Conservation (phyloP, 176 grass and related monocot genomes). For the Otatea glauca region DNA sequence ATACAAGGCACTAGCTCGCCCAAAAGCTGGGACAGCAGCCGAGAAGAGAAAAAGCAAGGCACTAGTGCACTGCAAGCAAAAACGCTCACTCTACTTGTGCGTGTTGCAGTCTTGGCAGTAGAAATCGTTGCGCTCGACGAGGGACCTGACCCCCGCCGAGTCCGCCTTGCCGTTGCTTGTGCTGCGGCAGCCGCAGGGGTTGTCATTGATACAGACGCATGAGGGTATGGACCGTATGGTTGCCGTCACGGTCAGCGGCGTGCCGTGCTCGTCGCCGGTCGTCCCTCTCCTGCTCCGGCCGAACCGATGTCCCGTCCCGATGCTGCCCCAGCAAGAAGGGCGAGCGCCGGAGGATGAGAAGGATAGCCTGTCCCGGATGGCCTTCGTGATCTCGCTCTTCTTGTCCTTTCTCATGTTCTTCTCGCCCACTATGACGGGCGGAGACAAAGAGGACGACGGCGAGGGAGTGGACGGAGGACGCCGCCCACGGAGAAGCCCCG, state of each 20-base stretch:
- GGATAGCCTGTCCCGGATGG: slow-evolving; percentile 28
- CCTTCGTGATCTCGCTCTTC: slow-evolving; percentile 9
- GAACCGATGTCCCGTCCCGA: slow-evolving; percentile 5
- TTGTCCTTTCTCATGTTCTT: neutral
- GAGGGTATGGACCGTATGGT: neutral
- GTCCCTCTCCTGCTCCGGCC: slow-evolving; percentile 27
- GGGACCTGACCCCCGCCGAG: neutral
- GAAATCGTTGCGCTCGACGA: slow-evolving; percentile 64
- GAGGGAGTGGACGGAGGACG: slow-evolving; percentile 9
- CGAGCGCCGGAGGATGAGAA: neutral
- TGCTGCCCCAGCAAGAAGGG: slow-evolving; percentile 30
- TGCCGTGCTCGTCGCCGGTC: neutral
- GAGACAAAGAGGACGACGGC: neutral
- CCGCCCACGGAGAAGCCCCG: slow-evolving; percentile 29
- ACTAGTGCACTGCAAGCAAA: no score
- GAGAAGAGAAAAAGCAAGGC: neutral
- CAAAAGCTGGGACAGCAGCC: neutral
- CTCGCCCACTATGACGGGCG: neutral
- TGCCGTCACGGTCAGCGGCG: neutral
- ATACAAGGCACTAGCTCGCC: neutral
- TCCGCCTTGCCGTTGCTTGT: no score
- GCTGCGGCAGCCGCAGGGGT: neutral
- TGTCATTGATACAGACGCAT: neutral
- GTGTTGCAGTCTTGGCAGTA: slow-evolving; percentile 56
- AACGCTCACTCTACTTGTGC: slow-evolving; percentile 18